Percentiles rank a stretch among this genome's conserved stretches.
These are phyloP conservation scores for Aspergillus haitiensis DNA, from an alignment of 495 filamentous ascomycete species.

Conservation along the genomic window DNA sequence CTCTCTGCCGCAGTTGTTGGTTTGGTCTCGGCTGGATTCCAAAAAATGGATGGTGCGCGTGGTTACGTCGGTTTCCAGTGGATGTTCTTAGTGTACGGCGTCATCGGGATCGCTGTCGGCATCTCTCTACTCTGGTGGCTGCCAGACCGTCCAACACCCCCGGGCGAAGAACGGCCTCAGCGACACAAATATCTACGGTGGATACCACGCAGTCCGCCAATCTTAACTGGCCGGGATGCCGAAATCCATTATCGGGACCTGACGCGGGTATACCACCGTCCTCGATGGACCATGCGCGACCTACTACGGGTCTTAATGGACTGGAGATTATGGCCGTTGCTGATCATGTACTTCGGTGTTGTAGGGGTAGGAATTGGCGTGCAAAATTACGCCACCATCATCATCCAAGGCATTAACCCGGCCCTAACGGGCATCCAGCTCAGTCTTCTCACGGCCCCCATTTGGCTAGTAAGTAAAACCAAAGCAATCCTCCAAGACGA, in stretches of 20 bases:
- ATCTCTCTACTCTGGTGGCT: conserved; percentile 83
- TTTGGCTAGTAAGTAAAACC: conserved; percentile 72
- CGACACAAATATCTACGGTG: conserved; percentile 52
- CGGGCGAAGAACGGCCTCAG: conserved; percentile 50
- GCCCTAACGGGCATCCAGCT: conserved; percentile 70
- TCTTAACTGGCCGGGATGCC: conserved; percentile 75
- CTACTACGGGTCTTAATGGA: conserved; percentile 69
- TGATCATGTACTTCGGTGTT: conserved; percentile 92
- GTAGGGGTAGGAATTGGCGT: conserved; percentile 90
- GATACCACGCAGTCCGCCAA: conserved; percentile 65
- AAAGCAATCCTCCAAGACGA: not conserved
- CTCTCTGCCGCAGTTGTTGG: conserved; percentile 89
- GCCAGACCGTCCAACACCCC: conserved; percentile 74
- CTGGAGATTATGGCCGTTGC: conserved; percentile 83
- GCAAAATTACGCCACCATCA: conserved; percentile 81
- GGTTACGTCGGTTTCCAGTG: conserved; percentile 86
- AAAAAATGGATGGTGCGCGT: conserved; percentile 77
- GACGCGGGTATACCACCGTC: conserved; percentile 71
- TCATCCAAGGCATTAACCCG: conserved; percentile 76
- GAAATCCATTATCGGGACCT: conserved; percentile 82
- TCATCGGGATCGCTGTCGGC: conserved; percentile 70
- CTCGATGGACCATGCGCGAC: conserved; percentile 68
- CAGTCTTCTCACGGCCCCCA: conserved; percentile 81
- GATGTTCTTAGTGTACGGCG: conserved; percentile 92
- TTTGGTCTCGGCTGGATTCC: conserved; percentile 86